Conservation (phyloP, 352 stramenopile species). For the Pythium rishiriense region DNA sequence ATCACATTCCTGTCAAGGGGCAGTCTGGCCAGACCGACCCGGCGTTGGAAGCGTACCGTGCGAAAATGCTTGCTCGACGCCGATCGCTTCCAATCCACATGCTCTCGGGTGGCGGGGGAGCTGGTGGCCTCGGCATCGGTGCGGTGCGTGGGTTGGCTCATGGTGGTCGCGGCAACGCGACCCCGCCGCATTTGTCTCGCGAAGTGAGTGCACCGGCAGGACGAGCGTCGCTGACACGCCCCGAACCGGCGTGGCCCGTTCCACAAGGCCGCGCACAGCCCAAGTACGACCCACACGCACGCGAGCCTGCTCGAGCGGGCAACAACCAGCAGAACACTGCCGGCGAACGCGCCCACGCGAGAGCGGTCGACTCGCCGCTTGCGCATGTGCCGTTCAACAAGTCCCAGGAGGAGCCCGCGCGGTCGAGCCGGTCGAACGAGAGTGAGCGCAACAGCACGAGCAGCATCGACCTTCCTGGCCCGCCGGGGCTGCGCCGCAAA, state of each 20-base stretch:
- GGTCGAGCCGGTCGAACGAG: neutral
- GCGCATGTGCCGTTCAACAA: neutral
- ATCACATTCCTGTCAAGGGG: constrained; percentile 30
- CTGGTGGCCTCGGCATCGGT: neutral
- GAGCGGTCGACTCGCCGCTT: constrained; percentile 1
- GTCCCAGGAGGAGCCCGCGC: neutral
- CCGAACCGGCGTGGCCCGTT: neutral
- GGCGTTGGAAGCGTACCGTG: constrained; percentile 13
- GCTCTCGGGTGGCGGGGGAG: constrained; percentile 23
- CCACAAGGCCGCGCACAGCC: neutral
- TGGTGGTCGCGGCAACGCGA: neutral
- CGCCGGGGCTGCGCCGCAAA: constrained; percentile 19
- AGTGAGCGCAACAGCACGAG: constrained; percentile 10
- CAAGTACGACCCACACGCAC: neutral
- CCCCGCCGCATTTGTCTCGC: neutral
- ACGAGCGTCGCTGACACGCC: neutral
- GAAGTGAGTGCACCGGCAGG: constrained; percentile 10
- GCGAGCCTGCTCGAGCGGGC: neutral
- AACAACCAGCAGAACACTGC: neutral
- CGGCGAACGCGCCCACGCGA: neutral
- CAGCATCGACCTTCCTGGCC: neutral
- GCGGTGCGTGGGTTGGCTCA: neutral
- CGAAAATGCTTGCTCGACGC: constrained; percentile 31
- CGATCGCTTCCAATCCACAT: constrained; percentile 53
- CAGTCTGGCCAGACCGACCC: constrained; percentile 13